Base-by-base conservation (phyloP, 108 stramenopile species). In the Nitzschia inconspicua region DNA sequence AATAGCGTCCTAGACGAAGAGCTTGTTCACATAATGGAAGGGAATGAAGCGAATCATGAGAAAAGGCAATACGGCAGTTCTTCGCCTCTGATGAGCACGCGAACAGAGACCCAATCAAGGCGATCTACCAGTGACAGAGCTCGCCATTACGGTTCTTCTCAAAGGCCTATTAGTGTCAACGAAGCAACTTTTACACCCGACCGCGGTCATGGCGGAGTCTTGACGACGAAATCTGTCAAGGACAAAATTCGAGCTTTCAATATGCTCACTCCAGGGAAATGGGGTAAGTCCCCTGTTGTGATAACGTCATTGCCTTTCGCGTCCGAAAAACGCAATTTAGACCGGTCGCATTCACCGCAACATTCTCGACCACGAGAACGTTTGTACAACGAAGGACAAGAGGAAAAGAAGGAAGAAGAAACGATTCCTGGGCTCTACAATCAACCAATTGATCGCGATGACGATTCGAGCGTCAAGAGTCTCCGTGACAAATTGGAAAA, bases 221-320 rank as follows among this genome's bases (percentile, higher is more conserved):
- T n/a, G n/a, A n/a, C n/a, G n/a, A 6, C 20, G 26, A 48, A 37
- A 16, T 62, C 60, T 8, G 49, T 69, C 7, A 60, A 61, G 26
- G 52, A 69, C 0, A 69, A 30, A 35, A 69, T 69, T 24, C 44
- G 59, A 42, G 40, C 68, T 9, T 69, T 60, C 41, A 59, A 69
- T 41, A 14, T 46, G 13, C 53, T 35, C 4, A 20, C 55, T 2
- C 16, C 31, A n/a, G 9, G n/a, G 19, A 20, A 10, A 10, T 35
- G 18, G 1, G n/a, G 27, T 25, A 3, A 27, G 26, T 39, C 60
- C 1, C 47, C 37, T 20, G 36, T 16, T 8, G n/a, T n/a, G n/a
- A n/a, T n/a, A n/a, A n/a, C n/a, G n/a, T n/a, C n/a, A n/a, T n/a
- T n/a, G n/a, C n/a, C n/a, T n/a, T n/a, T n/a, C n/a, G n/a, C n/a